phyloP scores from a whole-genome alignment of 805 yeast genomes.

The Lachancea dasiensis region DNA sequence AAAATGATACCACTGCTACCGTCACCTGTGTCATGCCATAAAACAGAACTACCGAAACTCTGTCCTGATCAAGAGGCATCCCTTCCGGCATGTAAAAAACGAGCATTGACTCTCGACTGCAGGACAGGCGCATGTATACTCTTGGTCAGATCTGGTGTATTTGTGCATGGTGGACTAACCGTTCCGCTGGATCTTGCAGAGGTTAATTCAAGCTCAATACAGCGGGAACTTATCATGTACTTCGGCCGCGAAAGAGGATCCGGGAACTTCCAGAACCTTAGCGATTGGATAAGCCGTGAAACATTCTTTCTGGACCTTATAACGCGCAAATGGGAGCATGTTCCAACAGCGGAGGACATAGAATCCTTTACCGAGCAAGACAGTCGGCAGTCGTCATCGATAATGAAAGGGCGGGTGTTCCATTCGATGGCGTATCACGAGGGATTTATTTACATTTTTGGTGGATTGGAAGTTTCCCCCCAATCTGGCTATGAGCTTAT shows the following conservation, averaged over 20 bases:
- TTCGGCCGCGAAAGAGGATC: slow-evolving; percentile 25
- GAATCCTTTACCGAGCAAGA: slow-evolving; percentile 8
- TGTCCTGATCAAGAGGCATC: slow-evolving; percentile 12
- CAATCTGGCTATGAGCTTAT: slow-evolving; percentile 33
- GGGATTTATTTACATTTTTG: slow-evolving; percentile 51
- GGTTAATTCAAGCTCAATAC: slow-evolving; percentile 37
- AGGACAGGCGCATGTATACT: slow-evolving; percentile 65
- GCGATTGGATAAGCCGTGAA: slow-evolving; percentile 53
- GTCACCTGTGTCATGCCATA: slow-evolving; percentile 55
- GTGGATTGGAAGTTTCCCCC: slow-evolving; percentile 50
- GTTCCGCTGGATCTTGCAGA: slow-evolving; percentile 46
- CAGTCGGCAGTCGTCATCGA: too few species aligned
- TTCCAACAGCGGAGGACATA: slow-evolving; percentile 19
- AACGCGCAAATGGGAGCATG: slow-evolving; percentile 51
- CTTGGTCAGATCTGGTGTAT: slow-evolving; percentile 52
- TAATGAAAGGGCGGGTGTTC: slow-evolving; percentile 40
- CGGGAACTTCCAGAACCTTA: slow-evolving; percentile 22
- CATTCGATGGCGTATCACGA: slow-evolving; percentile 51
- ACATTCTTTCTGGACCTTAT: slow-evolving; percentile 54
- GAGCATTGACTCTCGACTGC: slow-evolving; percentile 45
- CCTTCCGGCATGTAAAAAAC: slow-evolving; percentile 41
- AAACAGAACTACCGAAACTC: slow-evolving; percentile 47
- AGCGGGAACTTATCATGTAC: slow-evolving; percentile 34
- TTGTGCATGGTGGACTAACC: slow-evolving; percentile 64
- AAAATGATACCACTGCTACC: slow-evolving; percentile 60